These are phyloP conservation scores for Xylaria telfairii DNA, from an alignment of 495 filamentous ascomycete species.

Conservation along the genomic window DNA sequence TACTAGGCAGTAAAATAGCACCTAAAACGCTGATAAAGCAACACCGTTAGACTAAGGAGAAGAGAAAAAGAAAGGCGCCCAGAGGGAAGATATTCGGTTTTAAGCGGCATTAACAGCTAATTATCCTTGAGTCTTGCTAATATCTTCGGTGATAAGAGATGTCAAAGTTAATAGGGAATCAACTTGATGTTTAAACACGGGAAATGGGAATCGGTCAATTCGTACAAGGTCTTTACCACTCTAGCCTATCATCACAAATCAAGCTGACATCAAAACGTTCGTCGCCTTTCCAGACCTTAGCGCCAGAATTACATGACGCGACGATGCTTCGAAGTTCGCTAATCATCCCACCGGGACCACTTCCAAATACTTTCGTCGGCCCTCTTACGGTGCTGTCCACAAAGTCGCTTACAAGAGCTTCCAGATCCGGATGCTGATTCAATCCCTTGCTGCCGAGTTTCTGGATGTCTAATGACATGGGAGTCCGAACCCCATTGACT, in stretches of 20 bases:
- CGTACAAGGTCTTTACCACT: constrained; percentile 37
- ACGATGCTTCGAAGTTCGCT: constrained; percentile 61
- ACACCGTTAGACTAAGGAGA: not conserved
- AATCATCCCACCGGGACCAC: constrained; percentile 67
- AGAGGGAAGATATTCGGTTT: no score
- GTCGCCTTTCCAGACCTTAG: constrained; percentile 60
- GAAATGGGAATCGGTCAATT: not conserved
- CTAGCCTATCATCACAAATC: constrained; percentile 61
- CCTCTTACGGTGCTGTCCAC: constrained; percentile 48
- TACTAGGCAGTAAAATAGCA: not conserved
- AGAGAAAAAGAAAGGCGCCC: no score
- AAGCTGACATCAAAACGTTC: constrained; percentile 62
- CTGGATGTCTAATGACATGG: constrained; percentile 32
- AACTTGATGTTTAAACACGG: no score
- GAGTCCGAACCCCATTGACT: constrained; percentile 26
- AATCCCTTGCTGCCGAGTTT: constrained; percentile 32
- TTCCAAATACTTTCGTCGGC: constrained; percentile 62
- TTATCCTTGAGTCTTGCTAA: no score
- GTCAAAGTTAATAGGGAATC: no score
- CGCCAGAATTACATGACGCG: constrained; percentile 55
- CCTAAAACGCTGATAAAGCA: not conserved
- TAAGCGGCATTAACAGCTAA: no score
- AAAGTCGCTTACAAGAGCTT: constrained; percentile 43
- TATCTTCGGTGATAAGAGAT: no score
- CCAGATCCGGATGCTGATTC: constrained; percentile 43